Percentiles rank a stretch among this genome's conserved stretches.
Conservation (phyloP, 2,329 filamentous ascomycete species). For the Leptoxyphium fumago region DNA sequence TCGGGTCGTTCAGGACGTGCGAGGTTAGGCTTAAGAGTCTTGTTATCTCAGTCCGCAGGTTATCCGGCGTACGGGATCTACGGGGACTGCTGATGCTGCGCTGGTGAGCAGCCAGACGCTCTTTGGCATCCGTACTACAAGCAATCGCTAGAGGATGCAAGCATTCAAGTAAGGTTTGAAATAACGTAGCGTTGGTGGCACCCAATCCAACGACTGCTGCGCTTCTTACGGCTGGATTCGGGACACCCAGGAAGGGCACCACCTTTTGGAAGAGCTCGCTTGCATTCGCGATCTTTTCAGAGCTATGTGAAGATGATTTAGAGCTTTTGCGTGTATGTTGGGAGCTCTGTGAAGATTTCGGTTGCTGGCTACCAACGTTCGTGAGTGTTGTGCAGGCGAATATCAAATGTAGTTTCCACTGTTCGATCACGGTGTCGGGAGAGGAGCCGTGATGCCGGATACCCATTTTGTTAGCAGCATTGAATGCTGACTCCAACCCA, state of each 20-base stretch:
- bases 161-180: conserved; percentile 77
- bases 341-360: conserved; percentile 34
- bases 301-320: conserved; percentile 47
- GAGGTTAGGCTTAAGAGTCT: conserved; percentile 92
- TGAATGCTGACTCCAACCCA: conserved; percentile 22
- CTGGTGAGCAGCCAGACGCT: conserved; percentile 61
- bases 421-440: conserved; percentile 79
- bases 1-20: conserved; percentile 65
- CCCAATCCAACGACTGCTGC: conserved; percentile 85
- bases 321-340: conserved; percentile 77
- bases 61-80: conserved; percentile 69
- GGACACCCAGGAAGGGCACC: conserved; percentile 70
- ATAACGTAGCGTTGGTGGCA: conserved; percentile 89
- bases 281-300: conserved; percentile 75
- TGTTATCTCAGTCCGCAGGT: conserved; percentile 83
- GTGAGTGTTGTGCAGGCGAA: conserved; percentile 94
- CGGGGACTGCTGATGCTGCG: conserved; percentile 70
- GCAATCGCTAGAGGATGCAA: conserved; percentile 72
- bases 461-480: conserved; percentile 35
- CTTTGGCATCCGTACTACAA: conserved; percentile 79
- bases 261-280: conserved; percentile 81
- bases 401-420: conserved; percentile 95
- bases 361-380: conserved; percentile 47
- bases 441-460: conserved; percentile 49
- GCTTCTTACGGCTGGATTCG: conserved; percentile 67